A percentile compares a stretch with the other conserved stretches of the same genome.
Conservation (phyloP, 345 rosid species). For the Eucalyptus cloeziana region DNA sequence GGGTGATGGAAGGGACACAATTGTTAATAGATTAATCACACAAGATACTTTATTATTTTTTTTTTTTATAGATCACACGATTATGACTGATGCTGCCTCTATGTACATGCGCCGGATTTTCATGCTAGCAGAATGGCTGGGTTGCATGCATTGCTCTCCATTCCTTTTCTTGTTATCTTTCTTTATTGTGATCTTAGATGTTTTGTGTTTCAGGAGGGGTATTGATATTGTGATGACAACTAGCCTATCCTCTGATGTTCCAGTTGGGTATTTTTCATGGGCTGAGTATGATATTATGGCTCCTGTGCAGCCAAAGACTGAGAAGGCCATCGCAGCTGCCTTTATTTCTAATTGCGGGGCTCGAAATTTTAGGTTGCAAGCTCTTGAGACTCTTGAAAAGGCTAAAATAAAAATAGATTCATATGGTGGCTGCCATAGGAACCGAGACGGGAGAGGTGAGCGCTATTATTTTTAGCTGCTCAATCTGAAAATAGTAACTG, state of each 20-base stretch:
- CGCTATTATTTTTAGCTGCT: background rate
- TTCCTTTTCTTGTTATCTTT: background rate
- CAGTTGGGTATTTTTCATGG: constrained; percentile 99
- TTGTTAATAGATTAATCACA: background rate
- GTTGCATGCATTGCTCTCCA: background rate
- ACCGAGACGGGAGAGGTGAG: constrained; percentile 68
- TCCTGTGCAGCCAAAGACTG: constrained; percentile 72
- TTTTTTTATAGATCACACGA: background rate
- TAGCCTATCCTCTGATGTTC: constrained; percentile 97
- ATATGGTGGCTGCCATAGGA: constrained; percentile 84
- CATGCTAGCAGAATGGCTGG: background rate
- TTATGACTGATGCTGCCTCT: background rate
- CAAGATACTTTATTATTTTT: background rate
- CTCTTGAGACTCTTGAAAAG: constrained; percentile 61
- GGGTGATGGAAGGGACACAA: background rate
- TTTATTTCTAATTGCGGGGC: constrained; percentile 96
- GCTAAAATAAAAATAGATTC: constrained; percentile 60
- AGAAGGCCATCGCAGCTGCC: constrained; percentile 86
- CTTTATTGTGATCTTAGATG: background rate
- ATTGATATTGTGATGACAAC: constrained; percentile 78
- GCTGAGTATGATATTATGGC: constrained; percentile 97
- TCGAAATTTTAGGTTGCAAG: constrained; percentile 82
- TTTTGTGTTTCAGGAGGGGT: constrained; percentile 50
- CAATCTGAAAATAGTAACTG: background rate
- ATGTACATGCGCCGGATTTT: background rate